A percentile compares a stretch with the other conserved stretches of the same genome.
Conservation (phyloP, 2,329 filamentous ascomycete species). For the Trichoderma brevicompactum region DNA sequence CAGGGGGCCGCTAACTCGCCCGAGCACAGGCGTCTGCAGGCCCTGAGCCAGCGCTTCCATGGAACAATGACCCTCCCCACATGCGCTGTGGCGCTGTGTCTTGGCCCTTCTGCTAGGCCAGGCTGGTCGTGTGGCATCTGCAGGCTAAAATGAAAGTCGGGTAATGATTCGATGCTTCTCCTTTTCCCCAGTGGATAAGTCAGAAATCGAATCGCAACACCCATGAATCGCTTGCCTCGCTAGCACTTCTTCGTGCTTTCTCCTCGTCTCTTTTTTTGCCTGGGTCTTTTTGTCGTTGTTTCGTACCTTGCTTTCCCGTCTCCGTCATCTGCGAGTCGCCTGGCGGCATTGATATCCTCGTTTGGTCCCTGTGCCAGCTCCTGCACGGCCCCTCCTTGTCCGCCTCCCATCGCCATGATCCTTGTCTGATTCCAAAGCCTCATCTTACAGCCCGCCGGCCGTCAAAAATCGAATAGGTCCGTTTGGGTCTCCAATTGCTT, state of each 20-base stretch:
- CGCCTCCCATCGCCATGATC: slow-evolving; percentile 29
- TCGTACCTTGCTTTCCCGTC: not conserved
- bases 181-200: slow-evolving; percentile 25
- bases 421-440: slow-evolving; percentile 26
- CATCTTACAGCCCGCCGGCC: slow-evolving; percentile 28
- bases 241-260: slow-evolving; percentile 18
- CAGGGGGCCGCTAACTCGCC: slow-evolving; percentile 16
- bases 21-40: slow-evolving; percentile 14
- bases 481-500: slow-evolving; percentile 19
- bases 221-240: slow-evolving; percentile 28
- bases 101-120: slow-evolving; percentile 4
- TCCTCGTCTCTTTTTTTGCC: slow-evolving; percentile 8
- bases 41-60: slow-evolving; percentile 12
- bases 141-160: slow-evolving; percentile 20
- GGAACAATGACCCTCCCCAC: slow-evolving; percentile 15
- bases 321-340: slow-evolving; percentile 3
- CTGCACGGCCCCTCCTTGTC: slow-evolving; percentile 16
- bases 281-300: not conserved
- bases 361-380: slow-evolving; percentile 1
- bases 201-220: slow-evolving; percentile 24
- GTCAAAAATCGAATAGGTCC: slow-evolving; percentile 23
- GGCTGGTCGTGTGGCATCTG: slow-evolving; percentile 21
- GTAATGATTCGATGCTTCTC: slow-evolving; percentile 28
- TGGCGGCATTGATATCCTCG: slow-evolving; percentile 6
- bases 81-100: slow-evolving; percentile 23